Percentiles rank a stretch among this genome's conserved stretches.
Evolutionary conservation across 257 asterid genomes (phyloP).

Genomic region (Eucommia ulmoides): DNA sequence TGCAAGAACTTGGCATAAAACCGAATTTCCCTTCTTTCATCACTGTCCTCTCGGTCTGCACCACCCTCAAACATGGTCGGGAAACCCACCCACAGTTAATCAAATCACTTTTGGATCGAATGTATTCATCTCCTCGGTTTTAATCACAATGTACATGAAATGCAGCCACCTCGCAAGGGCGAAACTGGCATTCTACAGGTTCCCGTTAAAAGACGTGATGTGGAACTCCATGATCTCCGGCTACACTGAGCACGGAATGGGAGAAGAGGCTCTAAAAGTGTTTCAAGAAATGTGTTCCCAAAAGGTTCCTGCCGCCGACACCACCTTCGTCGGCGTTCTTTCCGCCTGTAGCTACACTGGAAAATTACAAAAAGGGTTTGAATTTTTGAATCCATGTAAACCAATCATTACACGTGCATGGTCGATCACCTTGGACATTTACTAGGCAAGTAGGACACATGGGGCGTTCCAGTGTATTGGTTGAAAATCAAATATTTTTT

Average conservation of each 20-base stretch:
- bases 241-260: constrained; percentile 45
- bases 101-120: constrained; percentile 33
- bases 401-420: background rate
- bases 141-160: constrained; percentile 71
- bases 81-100: constrained; percentile 47
- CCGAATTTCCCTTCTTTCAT: constrained; percentile 14
- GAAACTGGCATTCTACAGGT: constrained; percentile 7
- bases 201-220: constrained; percentile 38
- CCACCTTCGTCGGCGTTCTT: too few species aligned
- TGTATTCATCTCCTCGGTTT: constrained; percentile 34
- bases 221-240: constrained; percentile 45
- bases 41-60: constrained; percentile 57
- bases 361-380: constrained; percentile 51
- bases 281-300: background rate
- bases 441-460: constrained; percentile 42
- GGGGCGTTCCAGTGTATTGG: too few species aligned
- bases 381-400: constrained; percentile 47
- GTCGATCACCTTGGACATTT: constrained; percentile 42
- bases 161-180: constrained; percentile 43
- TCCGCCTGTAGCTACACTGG: constrained; percentile 79
- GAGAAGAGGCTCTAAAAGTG: constrained; percentile 32
- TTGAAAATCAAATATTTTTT: too few species aligned
- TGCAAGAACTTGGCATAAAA: constrained; percentile 38
- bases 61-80: constrained; percentile 54
- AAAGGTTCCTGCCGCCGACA: constrained; percentile 18